Evolutionary conservation across 2,329 filamentous ascomycete genomes (phyloP), one percentile per base, ranked within the genome.

Genomic region (Aspergillus fumigatiaffinis): DNA sequence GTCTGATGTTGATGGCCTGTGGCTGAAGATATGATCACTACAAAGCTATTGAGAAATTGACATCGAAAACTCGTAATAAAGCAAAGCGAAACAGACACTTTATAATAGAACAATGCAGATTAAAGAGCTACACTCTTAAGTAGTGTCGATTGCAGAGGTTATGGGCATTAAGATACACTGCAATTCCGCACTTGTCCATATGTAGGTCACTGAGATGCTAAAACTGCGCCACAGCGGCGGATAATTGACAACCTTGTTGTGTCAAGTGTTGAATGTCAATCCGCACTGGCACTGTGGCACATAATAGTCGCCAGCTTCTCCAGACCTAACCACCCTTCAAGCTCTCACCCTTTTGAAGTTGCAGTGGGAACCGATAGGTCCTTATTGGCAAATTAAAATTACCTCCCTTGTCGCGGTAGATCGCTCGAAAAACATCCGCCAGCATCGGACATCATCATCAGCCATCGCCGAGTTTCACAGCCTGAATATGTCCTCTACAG

Each of bases 401-500:
- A 46, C 42, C 7, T 23, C 42, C 10, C n/a, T 23, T 20, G 21
- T 6, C 3, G 20, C 8, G 21, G 20, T 23, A 20, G 20, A 10
- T 9, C 9, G 51, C 48, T 59, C 32, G 48, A 51, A 44, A 53
- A 49, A 49, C 28, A 46, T 4, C 21, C 42, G 3, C 8, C 55
- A 9, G 53, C 51, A 9, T 60, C 35, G 38, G 44, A 20, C 41
- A 48, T 29, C 12, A 50, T 50, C 53, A 41, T 10, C 38, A 54
- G 26, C 46, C n/a, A 32, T 17, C 23, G 20, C 50, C 41, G 35
- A 38, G 6, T 7, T 38, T 17, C 51, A 49, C 38, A 28, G 44
- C 38, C 28, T 46, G 35, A 60, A 38, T 25, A 76, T 76, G 73
- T 72, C 72, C 17, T 66, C 68, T 3, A 46, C 67, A 26, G 76